phyloP scores from a whole-genome alignment of 1,284 basidiomycete genomes.

The Athelia sp. region DNA sequence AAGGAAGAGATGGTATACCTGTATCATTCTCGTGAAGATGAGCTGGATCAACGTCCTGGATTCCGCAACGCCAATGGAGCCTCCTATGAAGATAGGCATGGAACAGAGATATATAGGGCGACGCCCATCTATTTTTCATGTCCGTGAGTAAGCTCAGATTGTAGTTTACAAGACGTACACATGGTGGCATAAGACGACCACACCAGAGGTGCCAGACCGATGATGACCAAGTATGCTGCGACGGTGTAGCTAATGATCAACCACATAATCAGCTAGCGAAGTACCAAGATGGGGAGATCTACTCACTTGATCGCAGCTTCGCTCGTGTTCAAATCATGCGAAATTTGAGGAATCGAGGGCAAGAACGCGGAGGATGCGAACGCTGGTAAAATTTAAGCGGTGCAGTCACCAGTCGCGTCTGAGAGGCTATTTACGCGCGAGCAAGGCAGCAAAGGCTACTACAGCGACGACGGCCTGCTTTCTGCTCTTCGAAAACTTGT shows the following conservation, averaged over 20 bases:
- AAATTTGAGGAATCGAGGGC: conserved; percentile 15
- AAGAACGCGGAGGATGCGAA: conserved; percentile 10
- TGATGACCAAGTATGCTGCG: conserved; percentile 12
- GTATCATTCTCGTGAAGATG: conserved; percentile 7
- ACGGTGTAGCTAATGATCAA: conserved; percentile 6
- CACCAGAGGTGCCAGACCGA: conserved; percentile 12
- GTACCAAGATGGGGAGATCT: no score
- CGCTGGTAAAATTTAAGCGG: not conserved
- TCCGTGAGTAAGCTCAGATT: not conserved
- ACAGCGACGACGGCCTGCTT: no score
- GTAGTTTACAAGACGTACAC: conserved; percentile 2
- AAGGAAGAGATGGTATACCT: no score
- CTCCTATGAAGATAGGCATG: conserved; percentile 15
- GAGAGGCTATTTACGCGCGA: no score
- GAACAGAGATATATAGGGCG: conserved; percentile 15
- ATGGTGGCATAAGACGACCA: conserved; percentile 13
- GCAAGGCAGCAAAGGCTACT: no score
- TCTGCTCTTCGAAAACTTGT: no score
- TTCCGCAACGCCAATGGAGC: conserved; percentile 13
- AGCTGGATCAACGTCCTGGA: conserved; percentile 9
- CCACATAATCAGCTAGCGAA: no score
- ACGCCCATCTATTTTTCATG: conserved; percentile 5
- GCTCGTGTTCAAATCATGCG: conserved; percentile 11
- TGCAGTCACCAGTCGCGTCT: no score
- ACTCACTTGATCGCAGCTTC: conserved; percentile 9